A percentile compares a stretch with the other conserved stretches of the same genome.
Evolutionary conservation across 1,139 yeast species (phyloP).

Genomic region (Protomyces pachydermus): DNA sequence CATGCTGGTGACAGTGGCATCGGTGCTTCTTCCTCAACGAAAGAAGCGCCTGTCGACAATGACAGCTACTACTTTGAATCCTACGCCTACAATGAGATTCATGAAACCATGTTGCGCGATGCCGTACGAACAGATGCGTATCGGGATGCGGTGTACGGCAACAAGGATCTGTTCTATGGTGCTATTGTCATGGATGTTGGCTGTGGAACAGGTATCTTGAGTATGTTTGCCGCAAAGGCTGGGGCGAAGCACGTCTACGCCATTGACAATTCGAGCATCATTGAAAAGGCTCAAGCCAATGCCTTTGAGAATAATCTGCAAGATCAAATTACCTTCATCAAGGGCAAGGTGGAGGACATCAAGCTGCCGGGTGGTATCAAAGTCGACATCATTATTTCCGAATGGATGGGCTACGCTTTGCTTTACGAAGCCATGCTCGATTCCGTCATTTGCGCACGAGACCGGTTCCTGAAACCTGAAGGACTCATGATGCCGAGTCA

Average conservation of each 20-base stretch:
- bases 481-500: slow-evolving; percentile 53
- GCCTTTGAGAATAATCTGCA: slow-evolving; percentile 75
- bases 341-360: slow-evolving; percentile 94
- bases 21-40: background rate
- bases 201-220: slow-evolving; percentile 56
- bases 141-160: slow-evolving; percentile 87
- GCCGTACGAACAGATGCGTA: slow-evolving; percentile 87
- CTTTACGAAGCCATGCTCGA: slow-evolving; percentile 97
- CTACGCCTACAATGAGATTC: slow-evolving; percentile 95
- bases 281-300: slow-evolving; percentile 86
- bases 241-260: slow-evolving; percentile 55
- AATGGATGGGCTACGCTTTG: slow-evolving; percentile 99
- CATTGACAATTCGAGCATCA: slow-evolving; percentile 86
- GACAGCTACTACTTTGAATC: slow-evolving; percentile 94
- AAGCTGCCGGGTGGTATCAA: slow-evolving; percentile 57
- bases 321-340: slow-evolving; percentile 80
- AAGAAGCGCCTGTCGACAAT: slow-evolving; percentile 39
- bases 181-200: slow-evolving; percentile 93
- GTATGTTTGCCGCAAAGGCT: slow-evolving; percentile 56
- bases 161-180: slow-evolving; percentile 82
- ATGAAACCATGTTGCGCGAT: slow-evolving; percentile 98
- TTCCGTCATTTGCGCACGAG: slow-evolving; percentile 91
- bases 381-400: slow-evolving; percentile 93
- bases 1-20: background rate
- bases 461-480: slow-evolving; percentile 58